Conservation (phyloP, 2,329 filamentous ascomycete species). For the Calonectria ilicicola region DNA sequence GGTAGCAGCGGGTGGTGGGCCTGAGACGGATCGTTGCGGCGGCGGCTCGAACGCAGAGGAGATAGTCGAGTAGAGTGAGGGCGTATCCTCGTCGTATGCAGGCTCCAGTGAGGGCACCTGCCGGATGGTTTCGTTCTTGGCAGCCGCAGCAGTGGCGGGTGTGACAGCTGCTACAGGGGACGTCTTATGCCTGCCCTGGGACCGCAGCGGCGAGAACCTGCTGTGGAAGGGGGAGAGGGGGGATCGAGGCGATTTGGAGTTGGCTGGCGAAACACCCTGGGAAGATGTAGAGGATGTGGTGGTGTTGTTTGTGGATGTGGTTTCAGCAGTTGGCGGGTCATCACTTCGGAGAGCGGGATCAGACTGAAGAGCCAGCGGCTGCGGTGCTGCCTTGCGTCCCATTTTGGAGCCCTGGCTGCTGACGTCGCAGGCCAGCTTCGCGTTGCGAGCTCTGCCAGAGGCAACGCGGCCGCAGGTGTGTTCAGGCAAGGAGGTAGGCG, state of each 20-base stretch:
- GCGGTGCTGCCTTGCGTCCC: conserved; percentile 70
- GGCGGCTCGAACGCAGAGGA: conserved; percentile 42
- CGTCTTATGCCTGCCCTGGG: conserved; percentile 39
- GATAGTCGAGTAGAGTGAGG: conserved; percentile 42
- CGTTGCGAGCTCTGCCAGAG: conserved; percentile 35
- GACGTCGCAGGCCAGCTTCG: conserved; percentile 39
- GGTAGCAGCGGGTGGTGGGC: conserved; percentile 34
- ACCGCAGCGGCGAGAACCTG: conserved; percentile 52
- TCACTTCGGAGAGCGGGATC: conserved; percentile 50
- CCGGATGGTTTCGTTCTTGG: conserved; percentile 36
- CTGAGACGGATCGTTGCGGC: conserved; percentile 27
- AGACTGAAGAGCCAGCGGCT: conserved; percentile 65
- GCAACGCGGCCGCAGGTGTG: conserved; percentile 30
- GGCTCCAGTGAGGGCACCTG: conserved; percentile 41
- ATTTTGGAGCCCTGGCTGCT: conserved; percentile 51
- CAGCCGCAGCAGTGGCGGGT: conserved; percentile 31
- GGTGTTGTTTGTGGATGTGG: conserved; percentile 32
- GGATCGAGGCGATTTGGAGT: conserved; percentile 56
- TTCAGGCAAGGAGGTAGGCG: conserved; percentile 25
- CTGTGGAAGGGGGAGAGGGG: conserved; percentile 59
- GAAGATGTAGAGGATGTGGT: conserved; percentile 31
- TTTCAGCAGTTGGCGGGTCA: conserved; percentile 47
- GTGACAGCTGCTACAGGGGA: conserved; percentile 21
- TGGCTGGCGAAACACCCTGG: conserved; percentile 47
- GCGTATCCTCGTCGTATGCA: conserved; percentile 39